phyloP scores from a whole-genome alignment of 768 basidiomycete genomes.

The Suillus plorans region DNA sequence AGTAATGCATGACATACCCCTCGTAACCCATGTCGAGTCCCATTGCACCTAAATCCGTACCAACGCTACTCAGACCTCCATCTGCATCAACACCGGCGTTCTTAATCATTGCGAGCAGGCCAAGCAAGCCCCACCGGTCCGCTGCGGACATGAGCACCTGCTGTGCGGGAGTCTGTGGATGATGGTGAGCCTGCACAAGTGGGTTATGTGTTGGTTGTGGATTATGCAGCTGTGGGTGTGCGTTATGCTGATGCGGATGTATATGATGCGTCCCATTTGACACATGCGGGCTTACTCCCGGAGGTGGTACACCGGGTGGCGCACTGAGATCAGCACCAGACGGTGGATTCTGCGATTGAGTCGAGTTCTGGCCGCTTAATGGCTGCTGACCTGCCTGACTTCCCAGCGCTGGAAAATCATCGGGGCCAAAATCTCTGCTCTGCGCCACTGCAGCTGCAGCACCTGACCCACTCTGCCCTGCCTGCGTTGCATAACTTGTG shows the following conservation, averaged over 20 bases:
- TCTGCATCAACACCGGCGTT: constrained; percentile 75
- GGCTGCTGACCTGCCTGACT: constrained; percentile 48
- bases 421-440: constrained; percentile 61
- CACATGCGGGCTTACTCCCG: constrained; percentile 33
- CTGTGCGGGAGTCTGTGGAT: constrained; percentile 88
- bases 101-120: constrained; percentile 84
- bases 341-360: constrained; percentile 29
- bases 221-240: constrained; percentile 29
- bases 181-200: constrained; percentile 38
- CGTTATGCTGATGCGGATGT: constrained; percentile 36
- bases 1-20: constrained; percentile 58
- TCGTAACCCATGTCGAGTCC: constrained; percentile 85
- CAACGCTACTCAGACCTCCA: constrained; percentile 77
- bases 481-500: constrained; percentile 83
- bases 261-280: constrained; percentile 38
- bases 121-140: constrained; percentile 92
- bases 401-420: constrained; percentile 88
- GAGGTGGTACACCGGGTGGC: constrained; percentile 49
- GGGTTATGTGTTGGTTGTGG: constrained; percentile 15
- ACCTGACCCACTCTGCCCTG: constrained; percentile 49
- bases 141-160: constrained; percentile 91
- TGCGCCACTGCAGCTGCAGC: constrained; percentile 13
- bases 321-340: constrained; percentile 45
- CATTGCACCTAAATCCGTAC: constrained; percentile 89
- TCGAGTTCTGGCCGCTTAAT: constrained; percentile 25